Conservation (phyloP, 306 rosid species). For the Vachellia collinsii region DNA sequence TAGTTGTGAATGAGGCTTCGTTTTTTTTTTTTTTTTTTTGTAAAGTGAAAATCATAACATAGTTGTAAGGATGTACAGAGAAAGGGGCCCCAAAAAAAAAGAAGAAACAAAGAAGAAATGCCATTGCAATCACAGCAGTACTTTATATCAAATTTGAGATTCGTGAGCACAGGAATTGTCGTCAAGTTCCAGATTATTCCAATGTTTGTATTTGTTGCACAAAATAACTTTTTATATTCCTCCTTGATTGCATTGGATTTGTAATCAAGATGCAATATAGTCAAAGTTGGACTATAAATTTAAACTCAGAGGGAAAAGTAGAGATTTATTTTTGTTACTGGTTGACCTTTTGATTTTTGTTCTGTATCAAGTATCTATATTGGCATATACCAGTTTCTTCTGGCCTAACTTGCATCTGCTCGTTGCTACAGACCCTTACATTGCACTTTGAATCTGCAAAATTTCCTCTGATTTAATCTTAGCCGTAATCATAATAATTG, state of each 20-base stretch:
- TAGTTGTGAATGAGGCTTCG: too few species aligned
- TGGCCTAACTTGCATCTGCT: not conserved
- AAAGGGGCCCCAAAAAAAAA: not conserved
- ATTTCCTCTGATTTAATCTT: slow-evolving; percentile 1
- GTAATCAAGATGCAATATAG: not conserved
- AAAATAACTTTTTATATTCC: too few species aligned
- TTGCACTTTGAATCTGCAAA: slow-evolving; percentile 8
- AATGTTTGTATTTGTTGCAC: too few species aligned
- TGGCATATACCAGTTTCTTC: slow-evolving; percentile 16
- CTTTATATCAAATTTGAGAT: not conserved
- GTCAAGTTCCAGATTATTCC: too few species aligned
- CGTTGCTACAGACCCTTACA: not conserved
- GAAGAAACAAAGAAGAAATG: not conserved
- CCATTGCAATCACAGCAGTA: not conserved
- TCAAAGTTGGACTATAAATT: not conserved
- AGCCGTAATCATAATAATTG: not conserved
- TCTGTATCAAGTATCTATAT: slow-evolving; percentile 8
- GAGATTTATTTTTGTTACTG: not conserved
- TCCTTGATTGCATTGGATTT: too few species aligned
- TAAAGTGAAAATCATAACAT: not conserved
- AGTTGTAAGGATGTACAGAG: not conserved
- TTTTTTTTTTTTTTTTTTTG: not conserved
- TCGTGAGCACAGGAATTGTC: too few species aligned
- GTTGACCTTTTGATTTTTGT: not conserved
- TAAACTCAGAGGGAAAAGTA: not conserved